Conservation (phyloP, 768 basidiomycete species). For the Termitomyces sp. region DNA sequence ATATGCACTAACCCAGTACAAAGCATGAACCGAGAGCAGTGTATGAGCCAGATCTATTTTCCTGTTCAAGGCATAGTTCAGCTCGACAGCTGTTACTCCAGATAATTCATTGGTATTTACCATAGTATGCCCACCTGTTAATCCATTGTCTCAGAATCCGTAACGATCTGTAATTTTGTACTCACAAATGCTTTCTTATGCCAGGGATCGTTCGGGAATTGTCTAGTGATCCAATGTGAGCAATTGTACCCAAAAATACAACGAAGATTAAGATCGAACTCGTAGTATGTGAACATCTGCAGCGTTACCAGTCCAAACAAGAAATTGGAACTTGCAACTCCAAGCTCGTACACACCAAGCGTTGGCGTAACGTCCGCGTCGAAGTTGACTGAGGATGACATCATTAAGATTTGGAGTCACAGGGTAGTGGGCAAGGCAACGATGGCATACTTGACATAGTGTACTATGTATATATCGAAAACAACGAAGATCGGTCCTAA, state of each 20-base stretch:
- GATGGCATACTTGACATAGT: neutral
- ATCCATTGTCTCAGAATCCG: neutral
- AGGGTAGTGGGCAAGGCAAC: neutral
- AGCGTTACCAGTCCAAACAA: neutral
- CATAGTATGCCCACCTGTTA: constrained; percentile 10
- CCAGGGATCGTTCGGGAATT: constrained; percentile 6
- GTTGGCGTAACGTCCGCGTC: neutral
- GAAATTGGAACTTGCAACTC: constrained; percentile 1
- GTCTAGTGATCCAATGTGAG: neutral
- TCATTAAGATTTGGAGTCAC: neutral
- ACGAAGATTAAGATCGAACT: neutral
- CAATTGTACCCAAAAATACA: neutral
- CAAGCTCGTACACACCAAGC: neutral
- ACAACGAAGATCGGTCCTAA: neutral
- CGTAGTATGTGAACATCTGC: constrained; percentile 2
- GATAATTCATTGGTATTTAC: neutral
- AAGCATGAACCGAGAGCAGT: neutral
- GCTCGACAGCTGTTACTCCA: neutral
- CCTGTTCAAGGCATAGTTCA: neutral
- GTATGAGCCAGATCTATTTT: constrained; percentile 3
- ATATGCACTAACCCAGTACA: neutral
- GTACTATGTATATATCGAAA: neutral
- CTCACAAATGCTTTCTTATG: constrained; percentile 7
- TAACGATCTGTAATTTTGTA: neutral
- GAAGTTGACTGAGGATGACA: no score